phyloP scores from a whole-genome alignment of 345 rosid genomes.

The Hibiscus syriacus region DNA sequence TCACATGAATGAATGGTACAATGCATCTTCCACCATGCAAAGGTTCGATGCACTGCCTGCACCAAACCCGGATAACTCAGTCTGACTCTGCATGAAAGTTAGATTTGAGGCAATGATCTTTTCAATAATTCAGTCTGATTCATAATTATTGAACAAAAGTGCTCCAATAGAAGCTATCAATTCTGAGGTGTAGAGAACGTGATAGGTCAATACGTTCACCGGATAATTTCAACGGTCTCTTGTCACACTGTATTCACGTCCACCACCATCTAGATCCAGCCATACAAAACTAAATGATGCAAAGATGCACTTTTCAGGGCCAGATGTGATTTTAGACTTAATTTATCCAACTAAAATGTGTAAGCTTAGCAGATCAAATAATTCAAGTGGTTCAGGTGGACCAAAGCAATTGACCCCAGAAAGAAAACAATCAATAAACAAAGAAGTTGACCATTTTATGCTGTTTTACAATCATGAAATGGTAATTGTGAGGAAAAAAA shows the following conservation, averaged over 20 bases:
- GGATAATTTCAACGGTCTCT: slow-evolving; percentile 5
- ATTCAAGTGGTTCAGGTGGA: slow-evolving; percentile 7
- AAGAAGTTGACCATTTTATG: slow-evolving; percentile 11
- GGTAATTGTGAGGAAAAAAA: neutral
- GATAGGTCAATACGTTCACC: neutral
- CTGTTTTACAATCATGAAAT: slow-evolving; percentile 7
- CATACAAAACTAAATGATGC: slow-evolving; percentile 13
- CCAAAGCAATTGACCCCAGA: neutral
- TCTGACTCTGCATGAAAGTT: slow-evolving; percentile 4
- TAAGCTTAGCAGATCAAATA: neutral
- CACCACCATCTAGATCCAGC: slow-evolving; percentile 16
- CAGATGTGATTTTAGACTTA: slow-evolving; percentile 10
- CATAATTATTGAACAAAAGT: slow-evolving; percentile 9
- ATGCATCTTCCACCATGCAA: slow-evolving; percentile 2
- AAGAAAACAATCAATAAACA: slow-evolving; percentile 8
- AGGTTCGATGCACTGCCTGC: neutral
- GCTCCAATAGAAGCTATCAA: slow-evolving; percentile 13
- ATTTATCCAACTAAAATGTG: slow-evolving; percentile 3
- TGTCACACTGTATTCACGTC: slow-evolving; percentile 13
- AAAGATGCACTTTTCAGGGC: slow-evolving; percentile 11
- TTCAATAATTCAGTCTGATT: slow-evolving; percentile 20
- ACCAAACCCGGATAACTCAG: neutral
- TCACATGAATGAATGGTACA: too few species aligned
- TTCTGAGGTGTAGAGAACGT: slow-evolving; percentile 3
- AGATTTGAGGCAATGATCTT: slow-evolving; percentile 2